Base-by-base conservation (phyloP, 495 filamentous ascomycete species). In the Penicillium longicatenatum region DNA sequence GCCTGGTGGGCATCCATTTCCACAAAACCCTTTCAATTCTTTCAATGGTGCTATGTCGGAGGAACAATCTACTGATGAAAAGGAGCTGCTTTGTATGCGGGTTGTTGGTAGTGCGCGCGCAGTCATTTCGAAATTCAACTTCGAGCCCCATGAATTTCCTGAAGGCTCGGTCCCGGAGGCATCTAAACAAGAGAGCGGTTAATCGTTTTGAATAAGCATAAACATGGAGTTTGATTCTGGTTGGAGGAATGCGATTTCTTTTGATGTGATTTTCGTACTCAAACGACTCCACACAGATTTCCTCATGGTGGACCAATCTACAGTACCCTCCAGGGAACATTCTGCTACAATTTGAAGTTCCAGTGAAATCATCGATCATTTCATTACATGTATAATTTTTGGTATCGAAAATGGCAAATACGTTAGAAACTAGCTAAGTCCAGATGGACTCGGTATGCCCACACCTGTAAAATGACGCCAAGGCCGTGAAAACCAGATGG, bases 91-190 rank as follows among this genome's bases (percentile, higher is more conserved):
- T 12, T 79, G 76, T 59, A 45, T 79, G 0, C 64, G 67, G 16
- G 68, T 79, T 35, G 71, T 72, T 41, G 70, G 67, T 17, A 75
- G 67, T 58, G 71, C 74, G 14, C 68, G 72, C 21, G 54, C 65
- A 24, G 71, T 79, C 10, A 70, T 79, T 39, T 41, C 64, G 16
- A 76, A 70, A 52, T 78, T 79, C 47, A 65, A 65, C n/a, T 79
- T 79, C 49, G 62, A 72, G 26, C 66, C 74, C 41, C 50, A 63
- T 29, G 76, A 79, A 50, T 79, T 74, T 52, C 71, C 75, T 14
- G 67, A 70, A 9, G 70, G 67, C 4, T 58, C 66, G 45, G 50
- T 55, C 48, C 64, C 62, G 10, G 45, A 61, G 30, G 54, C 33
- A 30, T 39, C 55, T 30, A 58, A 22, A 30, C 54, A 17, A 33